Conservation (phyloP, 2,329 filamentous ascomycete species). For the Pseudomassariella vexata region DNA sequence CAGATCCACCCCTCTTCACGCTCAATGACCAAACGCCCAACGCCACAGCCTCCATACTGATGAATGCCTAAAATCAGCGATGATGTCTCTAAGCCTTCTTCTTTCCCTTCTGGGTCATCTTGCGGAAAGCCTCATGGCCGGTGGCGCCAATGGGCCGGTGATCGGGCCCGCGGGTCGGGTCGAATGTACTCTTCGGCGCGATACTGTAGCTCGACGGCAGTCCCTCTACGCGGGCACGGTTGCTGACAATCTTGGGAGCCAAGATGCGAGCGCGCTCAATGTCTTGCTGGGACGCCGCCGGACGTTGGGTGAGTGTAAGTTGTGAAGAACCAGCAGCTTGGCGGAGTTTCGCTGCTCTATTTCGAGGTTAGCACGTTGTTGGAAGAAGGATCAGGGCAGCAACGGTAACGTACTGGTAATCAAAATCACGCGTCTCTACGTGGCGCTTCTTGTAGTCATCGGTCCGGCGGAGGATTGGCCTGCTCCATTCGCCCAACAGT, state of each 20-base stretch:
- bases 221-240: conserved; percentile 50
- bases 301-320: conserved; percentile 45
- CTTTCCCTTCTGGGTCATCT: conserved; percentile 60
- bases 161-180: conserved; percentile 43
- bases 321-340: conserved; percentile 38
- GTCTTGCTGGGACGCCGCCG: conserved; percentile 33
- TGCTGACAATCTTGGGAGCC: conserved; percentile 47
- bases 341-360: conserved; percentile 47
- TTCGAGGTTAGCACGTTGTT: conserved; percentile 7
- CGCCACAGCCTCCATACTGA: not conserved
- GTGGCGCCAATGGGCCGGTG: conserved; percentile 57
- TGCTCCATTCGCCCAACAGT: conserved; percentile 90
- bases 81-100: conserved; percentile 26
- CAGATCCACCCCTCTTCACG: no score
- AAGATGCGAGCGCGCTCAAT: conserved; percentile 54
- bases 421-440: conserved; percentile 57
- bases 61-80: not conserved
- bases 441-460: conserved; percentile 89
- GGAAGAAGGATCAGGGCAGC: not conserved
- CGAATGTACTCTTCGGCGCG: conserved; percentile 57
- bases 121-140: conserved; percentile 59
- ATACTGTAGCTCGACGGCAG: conserved; percentile 54
- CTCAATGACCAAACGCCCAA: not conserved
- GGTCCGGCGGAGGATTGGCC: conserved; percentile 87
- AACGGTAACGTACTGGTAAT: conserved; percentile 48